Base-by-base conservation (phyloP, 768 basidiomycete genomes). In the Amanita thiersii region DNA sequence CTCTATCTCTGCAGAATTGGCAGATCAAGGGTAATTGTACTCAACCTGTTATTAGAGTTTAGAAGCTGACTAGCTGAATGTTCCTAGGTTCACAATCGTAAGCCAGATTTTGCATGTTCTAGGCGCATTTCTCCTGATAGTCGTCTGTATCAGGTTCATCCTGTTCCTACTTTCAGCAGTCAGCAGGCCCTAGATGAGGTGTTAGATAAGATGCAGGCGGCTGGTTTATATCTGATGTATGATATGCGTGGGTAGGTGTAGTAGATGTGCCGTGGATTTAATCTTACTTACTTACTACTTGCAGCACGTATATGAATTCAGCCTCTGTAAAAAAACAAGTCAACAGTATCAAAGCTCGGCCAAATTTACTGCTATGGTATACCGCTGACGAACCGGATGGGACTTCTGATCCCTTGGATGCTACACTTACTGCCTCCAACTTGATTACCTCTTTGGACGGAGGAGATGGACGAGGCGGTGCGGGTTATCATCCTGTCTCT, bases 321-420 rank as follows among this genome's bases (percentile, higher is more conserved):
- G 69, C 75, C 4, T 66, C 72, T 1, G 79, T 88, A 19, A 74
- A 68, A 1, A 70, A 75, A 42, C 74, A 90, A 61, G 85, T 89
- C 14, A 77, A 79, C 45, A 60, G 60, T 25, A 69, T 88, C 60
- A 84, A 82, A 50, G 66, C 71, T 24, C 70, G 80, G 1, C 68
- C 76, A 0, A 87, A 85, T 48, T 68, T 89, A 18, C 64, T 87
- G 12, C 58, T 81, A 1, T 83, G 79, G 78, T 85, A 85, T 57
- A 84, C 81, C 1, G 79, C 68, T 0, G 81, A 86, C 48, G 83
- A 86, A 56, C 81, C 79, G 0, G 82, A 86, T 49, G 82, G 83
- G 26, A 79, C 74, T 0, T 70, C 70, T 7, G 79, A 84, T 47
- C 81, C 85, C 5, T 61, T 81, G 30, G 66, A 78, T 38, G 79